These are phyloP conservation scores for Exophiala dermatitidis DNA, from an alignment of 2,329 filamentous ascomycete species.

Conservation along the genomic window DNA sequence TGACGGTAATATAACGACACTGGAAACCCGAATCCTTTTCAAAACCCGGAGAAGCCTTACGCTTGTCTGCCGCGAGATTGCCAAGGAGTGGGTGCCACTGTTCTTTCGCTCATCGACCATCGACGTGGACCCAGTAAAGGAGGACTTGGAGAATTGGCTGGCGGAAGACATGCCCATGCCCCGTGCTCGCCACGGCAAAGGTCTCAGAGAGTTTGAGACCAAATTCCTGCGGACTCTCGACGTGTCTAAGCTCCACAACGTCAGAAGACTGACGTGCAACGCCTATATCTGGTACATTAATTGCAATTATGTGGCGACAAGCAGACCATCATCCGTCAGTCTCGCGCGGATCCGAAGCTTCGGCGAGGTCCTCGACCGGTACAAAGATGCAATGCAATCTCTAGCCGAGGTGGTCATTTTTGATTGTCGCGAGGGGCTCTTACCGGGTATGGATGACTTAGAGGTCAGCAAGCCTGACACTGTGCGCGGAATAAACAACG, in stretches of 20 bases:
- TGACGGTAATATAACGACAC: no score
- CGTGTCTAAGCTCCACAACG: not conserved
- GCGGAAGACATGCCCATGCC: not conserved
- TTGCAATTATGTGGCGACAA: no score
- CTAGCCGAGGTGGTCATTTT: no score
- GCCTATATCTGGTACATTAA: not conserved
- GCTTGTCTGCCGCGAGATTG: constrained; percentile 2
- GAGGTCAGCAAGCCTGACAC: no score
- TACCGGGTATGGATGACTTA: no score
- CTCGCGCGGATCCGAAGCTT: not conserved
- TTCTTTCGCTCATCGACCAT: not conserved
- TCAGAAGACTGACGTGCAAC: not conserved
- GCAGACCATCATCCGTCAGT: not conserved
- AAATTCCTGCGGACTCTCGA: not conserved
- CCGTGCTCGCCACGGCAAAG: no score
- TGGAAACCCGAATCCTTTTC: not conserved
- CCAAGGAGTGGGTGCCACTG: constrained; percentile 1
- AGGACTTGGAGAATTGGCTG: not conserved
- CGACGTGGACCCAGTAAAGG: not conserved
- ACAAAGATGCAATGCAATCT: not conserved
- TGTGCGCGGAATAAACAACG: no score
- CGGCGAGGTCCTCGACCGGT: not conserved
- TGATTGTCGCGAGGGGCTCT: no score
- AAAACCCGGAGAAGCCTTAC: not conserved
- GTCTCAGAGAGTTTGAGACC: not conserved